These are phyloP conservation scores for Phaffomyces thermotolerans DNA, from an alignment of 805 yeast species.

Conservation along the genomic window DNA sequence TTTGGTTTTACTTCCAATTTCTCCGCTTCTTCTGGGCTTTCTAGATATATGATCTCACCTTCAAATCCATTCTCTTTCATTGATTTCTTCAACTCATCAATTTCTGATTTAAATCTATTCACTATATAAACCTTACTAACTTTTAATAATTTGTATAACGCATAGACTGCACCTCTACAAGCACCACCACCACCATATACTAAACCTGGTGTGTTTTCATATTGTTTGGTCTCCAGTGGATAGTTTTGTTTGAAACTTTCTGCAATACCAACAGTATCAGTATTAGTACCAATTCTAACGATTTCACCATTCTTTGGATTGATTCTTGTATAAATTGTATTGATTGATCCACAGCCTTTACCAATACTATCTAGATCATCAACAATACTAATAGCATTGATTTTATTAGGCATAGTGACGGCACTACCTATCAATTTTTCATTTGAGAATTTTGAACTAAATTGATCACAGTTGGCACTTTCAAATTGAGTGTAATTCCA, in stretches of 20 bases:
- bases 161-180: conserved; percentile 22
- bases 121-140: conserved; percentile 20
- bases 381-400: conserved; percentile 15
- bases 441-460: conserved; percentile 8
- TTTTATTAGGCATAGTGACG: conserved; percentile 23
- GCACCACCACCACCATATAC: conserved; percentile 25
- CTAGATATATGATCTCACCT: conserved; percentile 21
- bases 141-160: conserved; percentile 17
- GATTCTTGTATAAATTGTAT: conserved; percentile 18
- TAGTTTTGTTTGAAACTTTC: conserved; percentile 17
- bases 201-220: conserved; percentile 15
- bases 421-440: conserved; percentile 18
- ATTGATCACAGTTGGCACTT: conserved; percentile 14
- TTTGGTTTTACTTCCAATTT: conserved; percentile 11
- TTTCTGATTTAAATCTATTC: conserved; percentile 20
- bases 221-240: conserved; percentile 12
- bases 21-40: conserved; percentile 16
- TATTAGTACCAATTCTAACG: conserved; percentile 20
- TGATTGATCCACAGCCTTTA: conserved; percentile 22
- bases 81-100: conserved; percentile 10
- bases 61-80: conserved; percentile 19
- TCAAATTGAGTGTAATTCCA: conserved; percentile 20
- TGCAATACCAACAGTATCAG: conserved; percentile 22
- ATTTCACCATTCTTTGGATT: conserved; percentile 5
- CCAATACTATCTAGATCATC: conserved; percentile 19